phyloP scores from a whole-genome alignment of 257 asterid genomes.

The Rauvolfia tetraphylla region DNA sequence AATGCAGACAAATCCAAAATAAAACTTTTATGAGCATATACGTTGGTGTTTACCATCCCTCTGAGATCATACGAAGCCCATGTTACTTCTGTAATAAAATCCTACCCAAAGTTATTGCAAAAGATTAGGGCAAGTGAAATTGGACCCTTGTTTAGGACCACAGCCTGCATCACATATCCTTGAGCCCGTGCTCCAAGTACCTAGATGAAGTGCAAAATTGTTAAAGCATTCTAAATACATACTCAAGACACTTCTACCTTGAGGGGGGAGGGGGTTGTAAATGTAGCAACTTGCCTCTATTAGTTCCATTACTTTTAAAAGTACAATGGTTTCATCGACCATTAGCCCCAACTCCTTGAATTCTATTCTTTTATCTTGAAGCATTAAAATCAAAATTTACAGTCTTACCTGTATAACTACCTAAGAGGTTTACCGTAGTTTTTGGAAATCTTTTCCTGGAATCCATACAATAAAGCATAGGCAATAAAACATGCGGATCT shows the following conservation, averaged over 20 bases:
- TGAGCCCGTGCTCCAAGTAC: not conserved
- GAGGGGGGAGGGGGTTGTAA: not conserved
- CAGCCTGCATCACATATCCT: not conserved
- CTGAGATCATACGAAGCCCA: not conserved
- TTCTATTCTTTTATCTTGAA: not conserved
- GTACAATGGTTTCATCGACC: not conserved
- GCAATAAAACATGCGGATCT: not conserved
- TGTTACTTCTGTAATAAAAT: not conserved
- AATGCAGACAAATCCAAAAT: not conserved
- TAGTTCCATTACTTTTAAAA: not conserved
- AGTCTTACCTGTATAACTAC: not conserved
- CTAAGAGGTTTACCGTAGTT: not conserved
- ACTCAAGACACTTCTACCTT: not conserved
- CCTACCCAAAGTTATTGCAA: not conserved
- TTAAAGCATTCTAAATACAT: not conserved
- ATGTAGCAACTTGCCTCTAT: not conserved
- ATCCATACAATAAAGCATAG: not conserved
- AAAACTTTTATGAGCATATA: not conserved
- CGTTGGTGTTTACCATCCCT: not conserved
- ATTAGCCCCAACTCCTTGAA: not conserved
- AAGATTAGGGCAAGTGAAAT: not conserved
- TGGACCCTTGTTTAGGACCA: not conserved
- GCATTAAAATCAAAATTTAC: not conserved
- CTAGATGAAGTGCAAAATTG: not conserved
- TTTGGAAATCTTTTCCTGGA: no score